Base-by-base conservation (phyloP, 306 rosid species). In the Gynostemma pentaphyllum region DNA sequence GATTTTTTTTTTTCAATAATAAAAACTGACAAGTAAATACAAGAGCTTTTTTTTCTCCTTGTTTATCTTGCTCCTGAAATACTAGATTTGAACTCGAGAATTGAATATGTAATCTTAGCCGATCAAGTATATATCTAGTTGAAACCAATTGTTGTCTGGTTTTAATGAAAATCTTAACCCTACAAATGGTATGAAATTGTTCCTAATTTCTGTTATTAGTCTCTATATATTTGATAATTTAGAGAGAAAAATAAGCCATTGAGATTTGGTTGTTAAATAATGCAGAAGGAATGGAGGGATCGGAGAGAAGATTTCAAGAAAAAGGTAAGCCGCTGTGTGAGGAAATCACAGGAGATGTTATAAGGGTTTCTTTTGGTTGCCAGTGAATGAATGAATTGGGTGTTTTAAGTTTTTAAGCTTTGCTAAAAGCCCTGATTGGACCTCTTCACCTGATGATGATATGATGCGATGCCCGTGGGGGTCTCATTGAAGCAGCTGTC, bases 251-350 rank as follows among this genome's bases (percentile, higher is more conserved):
- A 62, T 68, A 2, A 47, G 69, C 61, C 32, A n/a, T 49, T 8
- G 7, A 42, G 56, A 45, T 40, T 9, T 62, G 19, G 36, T 21
- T 70, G 41, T 64, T 19, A n/a, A n/a, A n/a, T n/a, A 27, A 5
- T 80, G 85, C 94, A 92, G 98, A 92, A 92, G 47, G 88, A 84
- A 78, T 92, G 98, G 98, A 86, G 98, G 76, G 98, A 92, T 5
- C 68, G 74, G 70, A 86, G 96, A 80, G 98, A 92, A 28, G 98
- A 86, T 2, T 92, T 92, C 94, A 88, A 86, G 90, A 92, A 88
- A 71, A 92, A 86, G 77, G 95, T 92, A 44, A 62, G 98, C 68
- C 87, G 94, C 44, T 88, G 98, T 14, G 95, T 92, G 78, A 92
- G 98, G 73, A 92, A 81, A 72, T 92, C 98, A 32, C 98, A 86